Percentiles rank a stretch among this genome's conserved stretches.
phyloP scores from a whole-genome alignment of 257 asterid genomes.

The Linderniella brevidens region DNA sequence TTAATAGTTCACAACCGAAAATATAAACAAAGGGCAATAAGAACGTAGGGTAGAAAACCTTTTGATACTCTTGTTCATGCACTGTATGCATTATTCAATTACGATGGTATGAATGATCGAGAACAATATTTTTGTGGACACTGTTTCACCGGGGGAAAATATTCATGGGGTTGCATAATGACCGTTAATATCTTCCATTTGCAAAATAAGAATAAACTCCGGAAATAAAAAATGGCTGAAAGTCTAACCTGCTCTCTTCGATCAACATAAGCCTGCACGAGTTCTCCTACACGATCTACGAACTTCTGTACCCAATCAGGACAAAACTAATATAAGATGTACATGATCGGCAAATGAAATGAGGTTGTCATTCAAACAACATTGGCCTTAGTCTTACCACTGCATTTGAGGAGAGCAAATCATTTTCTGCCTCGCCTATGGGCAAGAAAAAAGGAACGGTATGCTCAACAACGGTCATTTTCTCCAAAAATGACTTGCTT shows the following conservation, averaged over 20 bases:
- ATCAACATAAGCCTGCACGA: constrained; percentile 91
- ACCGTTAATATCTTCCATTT: too few relatives aligned
- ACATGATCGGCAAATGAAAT: background rate
- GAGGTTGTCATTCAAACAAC: constrained; percentile 1
- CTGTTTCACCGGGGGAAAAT: too few relatives aligned
- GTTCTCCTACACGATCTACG: constrained; percentile 81
- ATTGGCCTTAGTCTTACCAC: constrained; percentile 44
- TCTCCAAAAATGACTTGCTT: constrained; percentile 98
- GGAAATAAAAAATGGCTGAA: background rate
- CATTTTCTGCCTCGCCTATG: constrained; percentile 72
- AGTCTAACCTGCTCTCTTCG: constrained; percentile 89
- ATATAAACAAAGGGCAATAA: background rate
- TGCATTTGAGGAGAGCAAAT: constrained; percentile 73
- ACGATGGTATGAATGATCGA: too few relatives aligned
- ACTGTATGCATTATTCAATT: background rate
- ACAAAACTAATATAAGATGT: background rate
- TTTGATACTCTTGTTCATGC: background rate
- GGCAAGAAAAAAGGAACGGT: constrained; percentile 92
- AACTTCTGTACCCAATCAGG: constrained; percentile 56
- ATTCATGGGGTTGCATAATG: too few relatives aligned
- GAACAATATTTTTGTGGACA: too few relatives aligned
- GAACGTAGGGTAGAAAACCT: background rate
- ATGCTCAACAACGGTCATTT: constrained; percentile 84
- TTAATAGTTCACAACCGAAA: constrained; percentile 8
- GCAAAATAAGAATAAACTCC: too few relatives aligned